Evolutionary conservation across 495 filamentous ascomycete species (phyloP), one percentile per base, ranked within the genome.

Genomic region (Lindgomyces ingoldianus): DNA sequence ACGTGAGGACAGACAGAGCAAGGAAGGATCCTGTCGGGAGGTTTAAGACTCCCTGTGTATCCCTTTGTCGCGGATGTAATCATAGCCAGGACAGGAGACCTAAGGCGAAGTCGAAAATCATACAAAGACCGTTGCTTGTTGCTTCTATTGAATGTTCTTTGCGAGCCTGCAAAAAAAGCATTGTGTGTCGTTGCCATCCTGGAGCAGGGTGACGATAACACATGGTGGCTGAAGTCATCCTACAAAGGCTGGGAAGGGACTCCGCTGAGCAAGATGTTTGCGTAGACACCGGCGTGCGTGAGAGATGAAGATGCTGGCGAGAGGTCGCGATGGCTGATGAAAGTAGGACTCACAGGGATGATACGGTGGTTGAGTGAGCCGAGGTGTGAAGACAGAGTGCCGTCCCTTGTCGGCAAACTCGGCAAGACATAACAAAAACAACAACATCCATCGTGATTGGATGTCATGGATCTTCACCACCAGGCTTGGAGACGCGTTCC

Each of bases 401-500:
- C 33, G 6, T 14, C 14, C 33, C 6, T 6, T 14, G 33, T 39
- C 33, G 33, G 33, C 49, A 1, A 55, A 24, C 52, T n/a, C 4
- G 26, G 19, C 11, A 42, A 29, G 39, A 58, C 55, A 58, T 27
- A 14, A 48, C 16, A 12, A 36, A 21, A 27, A 61, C 58, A 61
- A 3, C 47, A 61, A 29, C 33, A 18, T 26, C 19, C 47, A 33
- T 44, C 47, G n/a, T 57, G 52, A 46, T 58, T 48, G 46, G 41
- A n/a, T 16, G 22, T 44, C 16, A 0, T 2, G 3, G 12, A 29
- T 29, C 49, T 10, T 50, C 26, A 33, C 30, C 47, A 44, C 24
- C 58, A 3, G 47, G 11, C 21, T n/a, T 19, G 45, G 62, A 53
- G 44, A 53, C 44, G 52, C 51, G 61, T 64, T 57, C 61, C 52